These are phyloP conservation scores for Arbutus unedo DNA, from an alignment of 148 eudicot genomes.

Conservation along the genomic window DNA sequence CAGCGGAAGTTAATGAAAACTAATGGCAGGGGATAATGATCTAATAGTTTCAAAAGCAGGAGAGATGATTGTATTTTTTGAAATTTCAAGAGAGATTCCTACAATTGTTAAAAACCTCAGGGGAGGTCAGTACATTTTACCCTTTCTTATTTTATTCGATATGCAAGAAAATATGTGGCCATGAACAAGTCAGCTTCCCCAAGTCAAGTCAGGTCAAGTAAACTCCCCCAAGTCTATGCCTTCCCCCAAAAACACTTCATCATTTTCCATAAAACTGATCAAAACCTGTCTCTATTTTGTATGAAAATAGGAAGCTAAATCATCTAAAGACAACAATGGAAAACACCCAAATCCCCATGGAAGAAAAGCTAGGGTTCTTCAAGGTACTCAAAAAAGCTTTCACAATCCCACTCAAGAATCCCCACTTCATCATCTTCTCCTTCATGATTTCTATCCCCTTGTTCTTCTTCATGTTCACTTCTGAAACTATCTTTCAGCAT, in stretches of 20 bases:
- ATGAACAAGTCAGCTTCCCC: no score
- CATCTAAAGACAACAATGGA: not conserved
- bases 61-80: no score
- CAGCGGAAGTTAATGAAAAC: no score
- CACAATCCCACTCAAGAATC: not conserved
- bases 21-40: no score
- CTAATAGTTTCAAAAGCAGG: no score
- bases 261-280: not conserved
- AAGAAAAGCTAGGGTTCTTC: not conserved
- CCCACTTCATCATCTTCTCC: not conserved
- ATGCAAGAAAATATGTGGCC: no score
- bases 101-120: no score
- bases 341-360: not conserved
- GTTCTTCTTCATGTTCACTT: not conserved
- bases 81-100: no score
- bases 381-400: not conserved
- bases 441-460: not conserved
- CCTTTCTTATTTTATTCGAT: no score
- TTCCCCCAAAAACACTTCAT: not conserved
- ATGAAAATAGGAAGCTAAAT: not conserved
- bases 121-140: no score
- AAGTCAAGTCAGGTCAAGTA: no score
- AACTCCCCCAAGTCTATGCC: not conserved
- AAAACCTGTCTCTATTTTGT: not conserved
- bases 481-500: slow-evolving; percentile 6